These are phyloP conservation scores for Colletotrichum spinosum DNA, from an alignment of 2,329 filamentous ascomycete genomes.

Conservation along the genomic window DNA sequence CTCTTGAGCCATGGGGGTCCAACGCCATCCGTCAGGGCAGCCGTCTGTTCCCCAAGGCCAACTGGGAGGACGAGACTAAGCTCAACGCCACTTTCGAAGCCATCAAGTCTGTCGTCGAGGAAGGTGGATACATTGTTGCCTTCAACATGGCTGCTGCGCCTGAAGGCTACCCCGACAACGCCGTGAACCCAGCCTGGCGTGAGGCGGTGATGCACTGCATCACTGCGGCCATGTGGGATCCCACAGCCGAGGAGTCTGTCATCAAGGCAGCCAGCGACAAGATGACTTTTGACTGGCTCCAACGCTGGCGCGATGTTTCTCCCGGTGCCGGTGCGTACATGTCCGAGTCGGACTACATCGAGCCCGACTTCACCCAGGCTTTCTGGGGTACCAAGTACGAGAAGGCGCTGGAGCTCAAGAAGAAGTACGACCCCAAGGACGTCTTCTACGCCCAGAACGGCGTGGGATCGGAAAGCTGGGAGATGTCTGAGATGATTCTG, in stretches of 20 bases:
- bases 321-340: slow-evolving; percentile 40
- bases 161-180: slow-evolving; percentile 47
- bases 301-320: slow-evolving; percentile 48
- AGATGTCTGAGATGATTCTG: slow-evolving; percentile 36
- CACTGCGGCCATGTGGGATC: slow-evolving; percentile 45
- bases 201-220: slow-evolving; percentile 48
- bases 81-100: slow-evolving; percentile 46
- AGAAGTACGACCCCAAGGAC: slow-evolving; percentile 36
- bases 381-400: slow-evolving; percentile 40
- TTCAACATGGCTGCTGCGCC: slow-evolving; percentile 44
- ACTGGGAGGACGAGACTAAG: slow-evolving; percentile 43
- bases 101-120: slow-evolving; percentile 40
- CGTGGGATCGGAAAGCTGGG: slow-evolving; percentile 39
- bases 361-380: slow-evolving; percentile 38
- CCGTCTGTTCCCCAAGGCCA: slow-evolving; percentile 49
- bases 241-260: slow-evolving; percentile 48
- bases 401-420: slow-evolving; percentile 37
- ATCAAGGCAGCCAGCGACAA: slow-evolving; percentile 42
- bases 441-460: slow-evolving; percentile 38
- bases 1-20: slow-evolving; percentile 41
- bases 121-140: slow-evolving; percentile 44
- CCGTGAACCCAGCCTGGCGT: slow-evolving; percentile 63
- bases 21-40: slow-evolving; percentile 41
- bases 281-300: slow-evolving; percentile 45
- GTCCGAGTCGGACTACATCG: slow-evolving; percentile 42